phyloP scores from a whole-genome alignment of 2,329 filamentous ascomycete species.

The Mariannaea elegans region DNA sequence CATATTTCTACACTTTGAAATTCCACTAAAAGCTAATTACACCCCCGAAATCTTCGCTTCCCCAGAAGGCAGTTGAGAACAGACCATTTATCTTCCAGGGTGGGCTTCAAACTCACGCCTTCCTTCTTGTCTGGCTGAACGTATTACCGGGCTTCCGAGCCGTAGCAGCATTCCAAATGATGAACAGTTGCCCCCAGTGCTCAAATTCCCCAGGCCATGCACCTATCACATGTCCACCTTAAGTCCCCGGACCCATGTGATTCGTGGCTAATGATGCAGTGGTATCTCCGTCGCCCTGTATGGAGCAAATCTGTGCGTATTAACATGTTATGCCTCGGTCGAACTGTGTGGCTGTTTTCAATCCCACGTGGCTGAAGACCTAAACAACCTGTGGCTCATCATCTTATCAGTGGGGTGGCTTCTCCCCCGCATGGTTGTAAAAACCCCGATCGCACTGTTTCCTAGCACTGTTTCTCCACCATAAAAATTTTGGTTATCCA shows the following conservation, averaged over 20 bases:
- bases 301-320: too few relatives aligned
- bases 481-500: conserved; percentile 35
- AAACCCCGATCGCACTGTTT: conserved; percentile 11
- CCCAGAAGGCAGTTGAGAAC: not conserved
- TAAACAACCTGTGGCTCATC: not conserved
- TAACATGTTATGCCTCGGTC: too few relatives aligned
- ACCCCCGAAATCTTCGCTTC: not conserved
- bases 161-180: not conserved
- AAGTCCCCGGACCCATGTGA: conserved; percentile 4
- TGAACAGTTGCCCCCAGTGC: not conserved
- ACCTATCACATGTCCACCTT: conserved; percentile 21
- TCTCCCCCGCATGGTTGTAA: not conserved
- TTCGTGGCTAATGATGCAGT: conserved; percentile 17
- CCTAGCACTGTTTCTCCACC: conserved; percentile 27
- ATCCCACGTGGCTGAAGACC: not conserved
- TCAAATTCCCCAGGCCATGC: conserved; percentile 23
- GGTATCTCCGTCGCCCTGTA: too few relatives aligned
- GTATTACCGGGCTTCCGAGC: conserved; percentile 4
- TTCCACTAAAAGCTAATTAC: conserved; percentile 1
- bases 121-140: conserved; percentile 1
- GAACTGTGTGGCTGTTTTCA: not conserved
- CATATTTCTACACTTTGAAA: not conserved
- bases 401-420: not conserved
- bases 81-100: not conserved
- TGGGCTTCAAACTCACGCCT: not conserved